Evolutionary conservation across 495 filamentous ascomycete species (phyloP).

Genomic region (Hypoxylon intermedium): DNA sequence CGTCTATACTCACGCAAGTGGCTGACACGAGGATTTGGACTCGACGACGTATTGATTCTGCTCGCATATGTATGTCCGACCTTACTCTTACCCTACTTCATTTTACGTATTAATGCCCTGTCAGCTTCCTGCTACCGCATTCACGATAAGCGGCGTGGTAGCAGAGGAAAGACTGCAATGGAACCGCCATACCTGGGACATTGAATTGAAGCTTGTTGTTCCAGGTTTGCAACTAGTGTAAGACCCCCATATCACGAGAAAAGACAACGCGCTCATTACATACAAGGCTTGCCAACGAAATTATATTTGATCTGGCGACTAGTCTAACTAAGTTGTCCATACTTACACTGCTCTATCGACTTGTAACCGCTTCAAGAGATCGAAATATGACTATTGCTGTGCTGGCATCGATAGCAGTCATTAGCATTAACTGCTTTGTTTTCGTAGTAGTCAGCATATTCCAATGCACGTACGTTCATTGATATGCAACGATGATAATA

Average conservation of each 20-base stretch:
- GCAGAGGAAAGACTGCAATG: conserved; percentile 55
- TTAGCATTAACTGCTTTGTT: conserved; percentile 50
- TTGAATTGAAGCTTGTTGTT: conserved; percentile 47
- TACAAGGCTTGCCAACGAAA: conserved; percentile 55
- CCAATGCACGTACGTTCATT: conserved; percentile 61
- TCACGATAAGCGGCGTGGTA: conserved; percentile 53
- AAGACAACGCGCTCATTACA: conserved; percentile 4
- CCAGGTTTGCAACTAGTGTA: conserved; percentile 52
- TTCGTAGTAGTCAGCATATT: conserved; percentile 62
- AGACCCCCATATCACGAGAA: background rate
- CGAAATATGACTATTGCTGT: conserved; percentile 38
- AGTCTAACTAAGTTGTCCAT: conserved; percentile 64
- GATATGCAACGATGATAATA: background rate
- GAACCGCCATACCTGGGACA: conserved; percentile 65
- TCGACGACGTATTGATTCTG: conserved; percentile 60
- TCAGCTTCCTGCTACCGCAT: conserved; percentile 50
- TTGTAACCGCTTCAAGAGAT: conserved; percentile 33
- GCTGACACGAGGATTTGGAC: conserved; percentile 51
- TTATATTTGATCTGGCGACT: conserved; percentile 61
- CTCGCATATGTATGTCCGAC: conserved; percentile 40
- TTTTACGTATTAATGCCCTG: conserved; percentile 27
- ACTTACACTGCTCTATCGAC: conserved; percentile 56
- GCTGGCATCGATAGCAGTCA: conserved; percentile 55
- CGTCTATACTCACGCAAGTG: conserved; percentile 59
- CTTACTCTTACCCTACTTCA: background rate